Conservation (phyloP, 352 stramenopile genomes). For the Phytophthora citrophthora region DNA sequence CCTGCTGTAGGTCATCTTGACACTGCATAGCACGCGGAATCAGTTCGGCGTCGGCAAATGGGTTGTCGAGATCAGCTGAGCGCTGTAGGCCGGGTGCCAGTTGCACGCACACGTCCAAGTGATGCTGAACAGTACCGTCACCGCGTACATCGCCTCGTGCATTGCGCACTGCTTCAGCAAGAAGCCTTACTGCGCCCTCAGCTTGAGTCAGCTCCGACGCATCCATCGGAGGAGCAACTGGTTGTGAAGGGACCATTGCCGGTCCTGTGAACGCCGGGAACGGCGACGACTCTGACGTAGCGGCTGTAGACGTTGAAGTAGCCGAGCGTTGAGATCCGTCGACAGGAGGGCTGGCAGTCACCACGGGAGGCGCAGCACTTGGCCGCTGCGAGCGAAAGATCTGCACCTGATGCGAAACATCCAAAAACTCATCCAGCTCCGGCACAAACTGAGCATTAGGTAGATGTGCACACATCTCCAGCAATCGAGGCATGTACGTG, state of each 20-base stretch:
- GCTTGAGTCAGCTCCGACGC: conserved; percentile 43
- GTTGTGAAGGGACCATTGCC: conserved; percentile 16
- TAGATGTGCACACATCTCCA: conserved; percentile 44
- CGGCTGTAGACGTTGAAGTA: conserved; percentile 14
- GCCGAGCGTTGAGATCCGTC: conserved; percentile 8
- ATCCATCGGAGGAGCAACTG: conserved; percentile 40
- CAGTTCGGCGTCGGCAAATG: conserved; percentile 46
- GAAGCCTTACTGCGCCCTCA: conserved; percentile 36
- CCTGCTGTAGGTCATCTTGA: conserved; percentile 44
- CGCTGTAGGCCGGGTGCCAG: conserved; percentile 33
- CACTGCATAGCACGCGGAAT: conserved; percentile 50
- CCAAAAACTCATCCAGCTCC: conserved; percentile 53
- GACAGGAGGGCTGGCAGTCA: conserved; percentile 6
- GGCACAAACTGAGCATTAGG: conserved; percentile 28
- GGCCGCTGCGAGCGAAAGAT: conserved; percentile 31
- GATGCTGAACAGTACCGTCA: conserved; percentile 44
- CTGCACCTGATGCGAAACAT: conserved; percentile 43
- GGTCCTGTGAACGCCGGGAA: conserved; percentile 29
- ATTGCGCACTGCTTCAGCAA: conserved; percentile 31
- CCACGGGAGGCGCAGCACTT: conserved; percentile 16
- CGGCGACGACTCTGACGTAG: conserved; percentile 17
- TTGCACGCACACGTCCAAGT: conserved; percentile 42
- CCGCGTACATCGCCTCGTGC: conserved; percentile 41
- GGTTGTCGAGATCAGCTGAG: conserved; percentile 45
- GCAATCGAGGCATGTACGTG: conserved; percentile 36